A percentile compares a stretch with the other conserved stretches of the same genome.
Conservation (phyloP, 1,284 basidiomycete species). For the Sanguinoderma infundibulare region DNA sequence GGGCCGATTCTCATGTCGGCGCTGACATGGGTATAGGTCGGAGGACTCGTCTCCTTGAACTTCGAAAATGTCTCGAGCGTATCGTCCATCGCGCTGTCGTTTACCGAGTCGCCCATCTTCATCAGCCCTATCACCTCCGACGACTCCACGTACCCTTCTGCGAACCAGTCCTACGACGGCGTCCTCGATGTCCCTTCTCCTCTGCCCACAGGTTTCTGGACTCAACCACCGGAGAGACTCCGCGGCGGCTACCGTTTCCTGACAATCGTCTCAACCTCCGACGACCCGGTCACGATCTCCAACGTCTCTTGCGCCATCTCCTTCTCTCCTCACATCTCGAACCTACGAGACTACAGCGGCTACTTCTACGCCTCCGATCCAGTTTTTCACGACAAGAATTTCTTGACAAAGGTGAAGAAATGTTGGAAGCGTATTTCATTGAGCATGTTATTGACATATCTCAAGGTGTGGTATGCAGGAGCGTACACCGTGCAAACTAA, state of each 20-base stretch:
- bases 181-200: constrained; percentile 46
- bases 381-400: constrained; percentile 49
- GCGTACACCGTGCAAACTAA: constrained; percentile 68
- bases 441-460: neutral
- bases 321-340: constrained; percentile 57
- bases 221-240: constrained; percentile 48
- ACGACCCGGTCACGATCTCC: constrained; percentile 43
- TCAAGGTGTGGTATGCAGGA: constrained; percentile 60
- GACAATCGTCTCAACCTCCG: constrained; percentile 50
- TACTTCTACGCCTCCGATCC: constrained; percentile 59
- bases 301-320: constrained; percentile 59
- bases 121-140: constrained; percentile 48
- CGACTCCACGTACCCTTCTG: constrained; percentile 42
- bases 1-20: neutral
- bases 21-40: constrained; percentile 39
- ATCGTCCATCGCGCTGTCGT: constrained; percentile 48
- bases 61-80: constrained; percentile 36
- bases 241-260: constrained; percentile 62
- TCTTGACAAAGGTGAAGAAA: constrained; percentile 50
- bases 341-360: constrained; percentile 56
- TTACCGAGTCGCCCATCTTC: constrained; percentile 53
- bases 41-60: constrained; percentile 47
- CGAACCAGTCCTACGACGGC: constrained; percentile 50
- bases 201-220: constrained; percentile 47
- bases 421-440: neutral